Base-by-base conservation (phyloP, 371 early-diverging fungal genomes). In the Chytridium lagenaria region DNA sequence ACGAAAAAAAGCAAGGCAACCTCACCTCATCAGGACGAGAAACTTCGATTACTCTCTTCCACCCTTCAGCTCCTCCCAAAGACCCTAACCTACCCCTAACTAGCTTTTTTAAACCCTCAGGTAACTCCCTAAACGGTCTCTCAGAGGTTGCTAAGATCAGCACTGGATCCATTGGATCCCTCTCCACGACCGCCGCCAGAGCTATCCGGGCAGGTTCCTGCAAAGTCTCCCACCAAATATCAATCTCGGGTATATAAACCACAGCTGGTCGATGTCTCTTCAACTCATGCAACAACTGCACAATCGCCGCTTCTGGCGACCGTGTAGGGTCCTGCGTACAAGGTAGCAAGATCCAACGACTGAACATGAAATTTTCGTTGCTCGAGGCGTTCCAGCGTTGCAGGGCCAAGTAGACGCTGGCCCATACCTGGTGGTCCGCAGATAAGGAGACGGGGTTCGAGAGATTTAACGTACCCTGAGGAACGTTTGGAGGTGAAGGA, bases 121-220 rank as follows among this genome's bases (percentile, higher is more conserved):
- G 66, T 28, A 85, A 67, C 5, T 71, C 82, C 30, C 77, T 59
- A 33, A 81, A 66, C 2, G 69, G 73, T 19, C 50, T n/a, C 71
- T 89, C 87, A 64, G 85, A 83, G 0, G 90, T 85, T 7, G 85
- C 86, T 34, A 90, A 65, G 10, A 90, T 67, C 59, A 86, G 69
- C 7, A 90, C 82, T 3, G 88, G 84, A 36, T 85, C 85, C 44
- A 78, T 71, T 10, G 85, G 79, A 33, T 79, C 78, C 28, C 87
- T 57, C 37, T 78, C 83, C 23, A 88, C 59, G 33, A 84, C 69
- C 49, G 84, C 76, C 16, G 78, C 69, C 65, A 90, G 84, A 0
- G 83, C 77, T 1, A 78, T 77, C 63, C 78, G 76, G 28, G 84
- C 79, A 0, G 78, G 36, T 1, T 86, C 80, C 3, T 82, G 75